These are phyloP conservation scores for Sphaerostilbella broomeana DNA, from an alignment of 2,329 filamentous ascomycete species.

Conservation along the genomic window DNA sequence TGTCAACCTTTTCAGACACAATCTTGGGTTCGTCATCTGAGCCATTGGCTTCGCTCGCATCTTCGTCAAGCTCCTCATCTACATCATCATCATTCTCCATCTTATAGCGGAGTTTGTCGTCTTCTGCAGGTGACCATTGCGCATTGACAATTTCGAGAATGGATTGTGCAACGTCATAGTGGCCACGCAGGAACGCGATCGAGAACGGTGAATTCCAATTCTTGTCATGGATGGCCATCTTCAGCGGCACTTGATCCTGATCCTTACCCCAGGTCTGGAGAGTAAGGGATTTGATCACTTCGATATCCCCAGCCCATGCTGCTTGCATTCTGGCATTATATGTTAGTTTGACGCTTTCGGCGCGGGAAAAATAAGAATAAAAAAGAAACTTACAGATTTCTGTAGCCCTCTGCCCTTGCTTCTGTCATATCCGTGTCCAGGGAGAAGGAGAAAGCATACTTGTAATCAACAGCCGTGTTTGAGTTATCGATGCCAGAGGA, in stretches of 20 bases:
- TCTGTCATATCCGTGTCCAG: constrained; percentile 50
- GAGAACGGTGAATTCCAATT: constrained; percentile 54
- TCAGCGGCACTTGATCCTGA: constrained; percentile 51
- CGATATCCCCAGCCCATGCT: constrained; percentile 62
- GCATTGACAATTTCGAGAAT: constrained; percentile 64
- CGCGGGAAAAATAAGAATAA: background rate
- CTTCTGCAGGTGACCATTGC: constrained; percentile 57
- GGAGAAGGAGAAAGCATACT: constrained; percentile 45
- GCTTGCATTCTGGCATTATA: constrained; percentile 54
- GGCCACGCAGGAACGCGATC: constrained; percentile 59
- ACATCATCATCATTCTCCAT: constrained; percentile 35
- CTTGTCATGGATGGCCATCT: constrained; percentile 53
- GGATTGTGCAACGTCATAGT: constrained; percentile 55
- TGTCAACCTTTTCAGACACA: constrained; percentile 51
- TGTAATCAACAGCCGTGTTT: constrained; percentile 41
- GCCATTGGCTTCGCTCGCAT: constrained; percentile 28
- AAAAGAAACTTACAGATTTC: constrained; percentile 48
- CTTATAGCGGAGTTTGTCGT: constrained; percentile 44
- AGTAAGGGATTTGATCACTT: constrained; percentile 59
- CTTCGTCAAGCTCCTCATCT: constrained; percentile 31
- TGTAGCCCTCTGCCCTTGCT: constrained; percentile 50
- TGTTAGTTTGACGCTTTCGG: constrained; percentile 7
- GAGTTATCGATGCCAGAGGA: constrained; percentile 13
- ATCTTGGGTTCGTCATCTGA: constrained; percentile 38
- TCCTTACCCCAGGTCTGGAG: constrained; percentile 51